A percentile compares a stretch with the other conserved stretches of the same genome.
Evolutionary conservation across 352 stramenopile species (phyloP).

Genomic region (Aphanomyces cochlioides): DNA sequence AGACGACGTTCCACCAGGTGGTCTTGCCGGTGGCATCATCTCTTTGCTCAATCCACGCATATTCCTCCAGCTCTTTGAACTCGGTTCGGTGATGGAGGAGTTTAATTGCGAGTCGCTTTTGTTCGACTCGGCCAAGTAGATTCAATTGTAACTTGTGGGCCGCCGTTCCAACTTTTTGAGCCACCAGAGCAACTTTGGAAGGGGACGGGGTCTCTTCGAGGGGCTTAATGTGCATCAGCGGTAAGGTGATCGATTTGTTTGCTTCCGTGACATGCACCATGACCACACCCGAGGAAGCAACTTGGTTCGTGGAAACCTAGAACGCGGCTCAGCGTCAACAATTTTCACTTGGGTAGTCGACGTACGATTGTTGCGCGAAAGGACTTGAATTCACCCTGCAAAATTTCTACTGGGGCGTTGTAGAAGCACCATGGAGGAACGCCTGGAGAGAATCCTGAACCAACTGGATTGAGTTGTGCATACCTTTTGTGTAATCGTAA

Average conservation of each 20-base stretch:
- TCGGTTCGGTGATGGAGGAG: conserved; percentile 27
- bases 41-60: conserved; percentile 17
- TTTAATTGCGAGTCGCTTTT: conserved; percentile 16
- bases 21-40: neutral
- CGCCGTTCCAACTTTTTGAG: neutral
- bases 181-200: neutral
- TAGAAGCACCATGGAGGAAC: conserved; percentile 22
- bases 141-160: conserved; percentile 20
- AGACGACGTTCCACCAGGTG: conserved; percentile 26
- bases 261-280: conserved; percentile 20
- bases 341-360: neutral
- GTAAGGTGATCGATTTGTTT: conserved; percentile 20
- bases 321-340: neutral
- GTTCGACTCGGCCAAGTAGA: conserved; percentile 8
- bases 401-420: conserved; percentile 10
- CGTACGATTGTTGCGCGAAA: conserved; percentile 14
- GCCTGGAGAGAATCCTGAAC: neutral
- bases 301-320: conserved; percentile 20
- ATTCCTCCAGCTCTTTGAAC: conserved; percentile 29
- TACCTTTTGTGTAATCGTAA: conserved; percentile 29
- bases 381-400: conserved; percentile 24
- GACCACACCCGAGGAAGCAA: neutral
- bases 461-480: neutral
- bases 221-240: conserved; percentile 5
- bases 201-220: neutral